Evolutionary conservation across 1,139 yeast genomes (phyloP).

Genomic region (Wickerhamiella pararugosa): DNA sequence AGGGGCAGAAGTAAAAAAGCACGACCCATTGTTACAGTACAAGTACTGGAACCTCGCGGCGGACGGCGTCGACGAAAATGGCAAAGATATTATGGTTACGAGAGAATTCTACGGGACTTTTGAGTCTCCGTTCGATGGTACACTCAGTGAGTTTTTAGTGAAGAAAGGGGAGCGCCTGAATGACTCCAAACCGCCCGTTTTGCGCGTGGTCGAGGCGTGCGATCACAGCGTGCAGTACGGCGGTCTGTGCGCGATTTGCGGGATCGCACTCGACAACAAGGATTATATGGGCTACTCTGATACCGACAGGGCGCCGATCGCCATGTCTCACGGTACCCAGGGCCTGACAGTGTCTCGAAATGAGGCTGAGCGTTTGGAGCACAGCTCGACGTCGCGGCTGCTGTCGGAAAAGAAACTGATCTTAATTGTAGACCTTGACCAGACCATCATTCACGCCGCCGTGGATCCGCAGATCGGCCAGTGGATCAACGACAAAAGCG

Average conservation of each 20-base stretch:
- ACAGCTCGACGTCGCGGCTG: constrained; percentile 45
- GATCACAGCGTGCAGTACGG: constrained; percentile 92
- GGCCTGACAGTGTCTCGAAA: constrained; percentile 68
- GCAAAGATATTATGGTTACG: constrained; percentile 18
- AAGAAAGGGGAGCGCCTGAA: constrained; percentile 45
- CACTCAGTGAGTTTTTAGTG: constrained; percentile 37
- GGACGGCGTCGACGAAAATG: constrained; percentile 28
- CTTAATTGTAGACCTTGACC: constrained; percentile 90
- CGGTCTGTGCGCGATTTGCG: constrained; percentile 91
- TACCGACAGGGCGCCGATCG: constrained; percentile 65
- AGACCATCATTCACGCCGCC: constrained; percentile 94
- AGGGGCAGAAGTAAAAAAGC: constrained; percentile 38
- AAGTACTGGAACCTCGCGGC: constrained; percentile 43
- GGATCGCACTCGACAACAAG: constrained; percentile 61
- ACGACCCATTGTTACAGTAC: constrained; percentile 43
- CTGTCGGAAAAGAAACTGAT: constrained; percentile 54
- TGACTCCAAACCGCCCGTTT: constrained; percentile 34
- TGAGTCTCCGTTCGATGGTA: constrained; percentile 76
- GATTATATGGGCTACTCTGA: constrained; percentile 66
- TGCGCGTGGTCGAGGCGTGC: constrained; percentile 64
- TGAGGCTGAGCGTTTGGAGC: constrained; percentile 80
- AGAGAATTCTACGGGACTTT: constrained; percentile 35
- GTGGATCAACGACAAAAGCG: constrained; percentile 78
- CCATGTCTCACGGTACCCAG: constrained; percentile 85
- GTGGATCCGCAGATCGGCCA: constrained; percentile 96